phyloP scores from a whole-genome alignment of 2,329 filamentous ascomycete genomes.

The Penicillium sp. region DNA sequence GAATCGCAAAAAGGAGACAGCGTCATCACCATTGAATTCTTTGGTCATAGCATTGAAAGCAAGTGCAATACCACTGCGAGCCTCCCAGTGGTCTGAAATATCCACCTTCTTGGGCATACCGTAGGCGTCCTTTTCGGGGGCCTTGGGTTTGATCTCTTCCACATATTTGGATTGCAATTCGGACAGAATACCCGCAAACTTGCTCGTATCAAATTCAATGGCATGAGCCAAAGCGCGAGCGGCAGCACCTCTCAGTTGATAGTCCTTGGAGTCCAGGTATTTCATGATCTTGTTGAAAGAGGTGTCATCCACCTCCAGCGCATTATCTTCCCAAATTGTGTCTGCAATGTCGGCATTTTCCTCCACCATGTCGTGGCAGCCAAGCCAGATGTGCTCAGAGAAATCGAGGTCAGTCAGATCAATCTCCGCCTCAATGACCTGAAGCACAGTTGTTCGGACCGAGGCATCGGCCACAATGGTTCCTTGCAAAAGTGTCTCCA shows the following conservation, averaged over 20 bases:
- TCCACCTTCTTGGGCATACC: conserved; percentile 93
- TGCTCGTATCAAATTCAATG: conserved; percentile 59
- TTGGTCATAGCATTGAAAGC: conserved; percentile 79
- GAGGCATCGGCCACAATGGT: conserved; percentile 74
- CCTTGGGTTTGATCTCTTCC: conserved; percentile 76
- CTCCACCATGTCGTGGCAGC: conserved; percentile 83
- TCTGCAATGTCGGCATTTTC: conserved; percentile 81
- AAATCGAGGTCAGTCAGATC: conserved; percentile 85
- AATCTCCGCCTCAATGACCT: conserved; percentile 86
- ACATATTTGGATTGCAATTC: conserved; percentile 69
- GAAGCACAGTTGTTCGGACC: conserved; percentile 80
- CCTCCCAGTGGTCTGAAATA: conserved; percentile 85
- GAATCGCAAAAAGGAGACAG: conserved; percentile 79
- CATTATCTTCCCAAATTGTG: conserved; percentile 95
- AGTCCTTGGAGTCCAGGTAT: conserved; percentile 77
- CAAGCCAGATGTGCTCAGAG: conserved; percentile 89
- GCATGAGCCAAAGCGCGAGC: conserved; percentile 78
- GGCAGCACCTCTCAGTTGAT: conserved; percentile 77
- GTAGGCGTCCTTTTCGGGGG: conserved; percentile 83
- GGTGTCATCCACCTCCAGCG: conserved; percentile 66
- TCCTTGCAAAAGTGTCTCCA: conserved; percentile 72
- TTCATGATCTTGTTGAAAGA: conserved; percentile 68
- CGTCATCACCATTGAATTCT: conserved; percentile 64
- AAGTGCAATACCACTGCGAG: conserved; percentile 81
- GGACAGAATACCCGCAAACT: conserved; percentile 62